Base-by-base conservation (phyloP, 2,329 filamentous ascomycete species). In the Aureobasidium sp. region DNA sequence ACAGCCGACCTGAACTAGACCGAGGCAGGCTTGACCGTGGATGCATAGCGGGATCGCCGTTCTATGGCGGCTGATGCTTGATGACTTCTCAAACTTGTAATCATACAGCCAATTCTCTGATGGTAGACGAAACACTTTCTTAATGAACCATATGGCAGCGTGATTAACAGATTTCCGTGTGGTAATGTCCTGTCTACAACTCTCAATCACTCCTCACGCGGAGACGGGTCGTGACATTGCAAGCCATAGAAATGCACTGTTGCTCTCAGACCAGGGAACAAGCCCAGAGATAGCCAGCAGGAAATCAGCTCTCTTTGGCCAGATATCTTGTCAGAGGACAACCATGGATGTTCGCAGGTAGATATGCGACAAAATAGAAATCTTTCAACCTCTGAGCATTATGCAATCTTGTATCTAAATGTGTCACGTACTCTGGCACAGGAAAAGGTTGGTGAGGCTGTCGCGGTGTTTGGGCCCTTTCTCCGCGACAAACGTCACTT, bases 1-100 rank as follows among this genome's bases (percentile, higher is more conserved):
- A 95, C 90, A 63, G 90, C 88, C 70, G 80, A 87, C 71, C 75
- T 95, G 73, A 83, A 83, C n/a, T 85, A 80, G 58, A 42, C 39
- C 31, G 12, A 22, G 27, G 49, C 20, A 57, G 22, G 61, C 41
- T 27, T 29, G 55, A 29, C 34, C 53, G 39, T 37, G 52, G 34
- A 48, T 55, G 49, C 51, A 62, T 55, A 57, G 61, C 61, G 61
- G 60, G 51, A 49, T 47, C 17, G 61, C 51, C 49, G 51, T 56
- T 57, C 55, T 37, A 37, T 39, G 59, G 58, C 39, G 58, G 59
- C 57, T 51, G 57, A 45, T 51, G 36, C 36, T 60, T 60, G 57
- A 60, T 51, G 57, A 42, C 44, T 51, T 31, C 31, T 31, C 45
- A 31, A 45, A 29, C 55, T 45, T 59, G 45, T 60, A 60, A 60